Conservation (phyloP, 768 basidiomycete species). For the Tylopilus sp. region DNA sequence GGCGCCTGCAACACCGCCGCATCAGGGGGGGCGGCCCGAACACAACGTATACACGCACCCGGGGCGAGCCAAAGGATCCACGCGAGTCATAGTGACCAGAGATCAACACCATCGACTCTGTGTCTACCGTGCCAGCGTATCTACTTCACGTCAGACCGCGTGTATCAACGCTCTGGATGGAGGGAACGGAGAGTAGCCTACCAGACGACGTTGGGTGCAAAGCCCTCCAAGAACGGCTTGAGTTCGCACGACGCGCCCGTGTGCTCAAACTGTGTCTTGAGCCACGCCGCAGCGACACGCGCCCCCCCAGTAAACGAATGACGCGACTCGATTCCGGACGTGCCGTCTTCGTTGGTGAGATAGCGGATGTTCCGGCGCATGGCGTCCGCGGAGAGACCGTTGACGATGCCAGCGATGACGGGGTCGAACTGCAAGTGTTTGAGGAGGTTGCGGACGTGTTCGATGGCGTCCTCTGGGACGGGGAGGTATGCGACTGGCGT, state of each 20-base stretch:
- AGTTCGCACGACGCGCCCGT: constrained; percentile 75
- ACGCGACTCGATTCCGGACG: constrained; percentile 70
- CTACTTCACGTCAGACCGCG: constrained; percentile 32
- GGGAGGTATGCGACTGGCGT: constrained; percentile 47
- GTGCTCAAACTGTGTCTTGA: constrained; percentile 68
- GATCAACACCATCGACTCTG: constrained; percentile 65
- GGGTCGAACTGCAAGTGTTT: constrained; percentile 63
- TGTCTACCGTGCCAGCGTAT: constrained; percentile 44
- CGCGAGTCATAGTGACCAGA: constrained; percentile 91
- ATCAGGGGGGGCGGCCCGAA: not conserved
- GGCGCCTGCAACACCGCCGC: constrained; percentile 26
- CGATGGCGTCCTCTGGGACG: constrained; percentile 53
- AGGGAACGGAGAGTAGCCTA: constrained; percentile 25
- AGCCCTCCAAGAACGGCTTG: constrained; percentile 62
- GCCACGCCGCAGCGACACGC: constrained; percentile 27
- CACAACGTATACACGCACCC: constrained; percentile 24
- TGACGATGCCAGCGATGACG: constrained; percentile 61
- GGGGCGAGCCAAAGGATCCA: constrained; percentile 79
- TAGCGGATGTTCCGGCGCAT: constrained; percentile 73
- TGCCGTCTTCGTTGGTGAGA: constrained; percentile 80
- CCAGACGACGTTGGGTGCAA: constrained; percentile 88
- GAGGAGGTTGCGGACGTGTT: constrained; percentile 57
- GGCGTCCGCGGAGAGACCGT: constrained; percentile 61
- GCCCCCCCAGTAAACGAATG: constrained; percentile 78
- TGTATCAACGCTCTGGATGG: not conserved